phyloP scores from a whole-genome alignment of 2,329 filamentous ascomycete species.

The Trichoderma harzianum region DNA sequence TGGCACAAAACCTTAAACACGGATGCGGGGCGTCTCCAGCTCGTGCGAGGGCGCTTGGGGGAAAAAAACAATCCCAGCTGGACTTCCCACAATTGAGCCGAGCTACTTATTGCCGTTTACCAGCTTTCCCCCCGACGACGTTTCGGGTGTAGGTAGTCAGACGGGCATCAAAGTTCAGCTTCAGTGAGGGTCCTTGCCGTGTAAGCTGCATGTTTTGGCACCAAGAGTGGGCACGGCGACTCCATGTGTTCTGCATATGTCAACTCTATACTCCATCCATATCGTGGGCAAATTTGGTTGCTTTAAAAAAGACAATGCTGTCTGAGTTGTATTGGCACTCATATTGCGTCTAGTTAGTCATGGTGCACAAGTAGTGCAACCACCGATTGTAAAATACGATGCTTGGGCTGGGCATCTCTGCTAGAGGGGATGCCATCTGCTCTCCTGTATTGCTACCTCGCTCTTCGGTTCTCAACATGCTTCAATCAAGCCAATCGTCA shows the following conservation, averaged over 20 bases:
- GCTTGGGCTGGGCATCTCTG: not conserved
- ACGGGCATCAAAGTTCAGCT: not conserved
- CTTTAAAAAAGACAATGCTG: not conserved
- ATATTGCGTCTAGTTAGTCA: not conserved
- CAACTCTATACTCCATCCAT: not conserved
- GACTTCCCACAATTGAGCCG: not conserved
- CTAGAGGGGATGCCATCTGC: not conserved
- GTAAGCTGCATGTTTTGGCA: not conserved
- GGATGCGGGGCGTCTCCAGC: slow-evolving; percentile 1
- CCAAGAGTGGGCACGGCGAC: not conserved
- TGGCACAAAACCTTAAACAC: not conserved
- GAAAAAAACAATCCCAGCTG: not conserved
- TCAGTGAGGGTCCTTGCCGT: not conserved
- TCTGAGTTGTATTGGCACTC: not conserved
- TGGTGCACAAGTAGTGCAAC: not conserved
- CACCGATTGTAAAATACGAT: not conserved
- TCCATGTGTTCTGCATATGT: not conserved
- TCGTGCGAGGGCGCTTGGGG: not conserved
- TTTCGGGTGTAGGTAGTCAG: not conserved
- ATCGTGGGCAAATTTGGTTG: not conserved
- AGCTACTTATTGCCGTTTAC: not conserved
- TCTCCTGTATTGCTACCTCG: not conserved
- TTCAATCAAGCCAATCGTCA: not conserved
- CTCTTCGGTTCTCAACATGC: not conserved
- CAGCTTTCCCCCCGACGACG: not conserved